These are phyloP conservation scores for Prunus dulcis DNA, from an alignment of 306 rosid genomes.

Conservation along the genomic window DNA sequence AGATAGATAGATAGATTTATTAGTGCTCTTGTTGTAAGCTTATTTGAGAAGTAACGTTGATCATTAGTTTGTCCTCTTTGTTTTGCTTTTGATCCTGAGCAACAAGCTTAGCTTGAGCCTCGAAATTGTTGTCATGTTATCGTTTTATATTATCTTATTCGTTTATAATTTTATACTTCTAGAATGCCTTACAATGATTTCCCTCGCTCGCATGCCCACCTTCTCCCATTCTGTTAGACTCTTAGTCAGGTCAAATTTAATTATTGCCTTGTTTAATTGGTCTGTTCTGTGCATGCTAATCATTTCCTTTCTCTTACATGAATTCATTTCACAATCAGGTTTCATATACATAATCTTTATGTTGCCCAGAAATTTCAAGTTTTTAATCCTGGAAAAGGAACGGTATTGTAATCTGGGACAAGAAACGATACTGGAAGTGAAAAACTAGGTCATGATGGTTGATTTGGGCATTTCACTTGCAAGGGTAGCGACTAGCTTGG, in stretches of 20 bases:
- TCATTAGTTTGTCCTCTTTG: not conserved
- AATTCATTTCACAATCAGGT: constrained; percentile 31
- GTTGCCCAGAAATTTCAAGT: constrained; percentile 2
- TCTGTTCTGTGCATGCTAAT: not conserved
- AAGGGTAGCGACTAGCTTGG: constrained; percentile 33
- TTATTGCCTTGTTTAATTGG: not conserved
- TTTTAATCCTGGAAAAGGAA: constrained; percentile 1
- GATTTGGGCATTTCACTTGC: constrained; percentile 42
- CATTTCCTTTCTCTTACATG: not conserved
- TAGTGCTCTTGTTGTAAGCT: not conserved
- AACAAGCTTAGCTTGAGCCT: not conserved
- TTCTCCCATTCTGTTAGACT: not conserved
- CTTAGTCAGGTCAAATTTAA: not conserved
- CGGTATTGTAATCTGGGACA: constrained; percentile 2
- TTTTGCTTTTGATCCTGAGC: not conserved
- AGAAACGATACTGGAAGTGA: not conserved
- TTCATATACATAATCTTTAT: constrained; percentile 20
- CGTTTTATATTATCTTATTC: not conserved
- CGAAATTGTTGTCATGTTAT: not conserved
- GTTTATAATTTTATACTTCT: not conserved
- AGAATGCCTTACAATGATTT: not conserved
- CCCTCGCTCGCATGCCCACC: not conserved
- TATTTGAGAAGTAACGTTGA: not conserved
- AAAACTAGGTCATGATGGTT: constrained; percentile 32
- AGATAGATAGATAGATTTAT: not conserved